Percentiles rank a stretch among this genome's conserved stretches.
Conservation (phyloP, 1,284 basidiomycete genomes). For the Ceratobasidium papillatum region DNA sequence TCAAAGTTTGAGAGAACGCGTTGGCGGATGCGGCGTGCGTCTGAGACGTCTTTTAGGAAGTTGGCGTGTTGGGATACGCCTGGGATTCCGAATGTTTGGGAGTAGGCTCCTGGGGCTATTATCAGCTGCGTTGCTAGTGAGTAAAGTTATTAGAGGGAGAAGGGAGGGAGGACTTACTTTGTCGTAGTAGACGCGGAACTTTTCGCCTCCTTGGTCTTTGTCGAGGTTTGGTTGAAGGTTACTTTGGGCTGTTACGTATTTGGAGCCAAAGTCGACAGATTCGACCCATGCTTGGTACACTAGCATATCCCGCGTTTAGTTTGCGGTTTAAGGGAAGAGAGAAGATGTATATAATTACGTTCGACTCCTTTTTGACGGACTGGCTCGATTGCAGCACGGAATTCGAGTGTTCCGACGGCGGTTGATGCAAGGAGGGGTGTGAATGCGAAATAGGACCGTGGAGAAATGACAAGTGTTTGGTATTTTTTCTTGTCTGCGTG, state of each 20-base stretch:
- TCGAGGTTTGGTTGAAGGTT: slow-evolving; percentile 37
- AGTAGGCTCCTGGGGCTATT: slow-evolving; percentile 85
- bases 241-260: slow-evolving; percentile 18
- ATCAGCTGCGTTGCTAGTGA: slow-evolving; percentile 59
- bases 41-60: slow-evolving; percentile 84
- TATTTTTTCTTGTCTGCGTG: slow-evolving; percentile 39
- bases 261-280: slow-evolving; percentile 24
- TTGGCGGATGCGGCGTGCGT: slow-evolving; percentile 80
- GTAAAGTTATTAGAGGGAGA: background rate
- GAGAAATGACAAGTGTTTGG: slow-evolving; percentile 62
- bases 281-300: slow-evolving; percentile 24
- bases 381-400: slow-evolving; percentile 81
- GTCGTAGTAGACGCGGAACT: slow-evolving; percentile 74
- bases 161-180: slow-evolving; percentile 54
- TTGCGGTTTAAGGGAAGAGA: background rate
- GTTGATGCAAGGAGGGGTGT: slow-evolving; percentile 81
- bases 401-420: slow-evolving; percentile 84
- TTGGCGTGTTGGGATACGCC: slow-evolving; percentile 78
- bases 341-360: background rate
- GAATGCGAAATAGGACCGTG: slow-evolving; percentile 83
- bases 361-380: slow-evolving; percentile 58
- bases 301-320: background rate
- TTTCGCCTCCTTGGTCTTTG: slow-evolving; percentile 44
- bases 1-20: slow-evolving; percentile 80
- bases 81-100: slow-evolving; percentile 69